These are phyloP conservation scores for Chimonanthus praecox DNA, from an alignment of 164 flowering plant genomes.

Conservation along the genomic window DNA sequence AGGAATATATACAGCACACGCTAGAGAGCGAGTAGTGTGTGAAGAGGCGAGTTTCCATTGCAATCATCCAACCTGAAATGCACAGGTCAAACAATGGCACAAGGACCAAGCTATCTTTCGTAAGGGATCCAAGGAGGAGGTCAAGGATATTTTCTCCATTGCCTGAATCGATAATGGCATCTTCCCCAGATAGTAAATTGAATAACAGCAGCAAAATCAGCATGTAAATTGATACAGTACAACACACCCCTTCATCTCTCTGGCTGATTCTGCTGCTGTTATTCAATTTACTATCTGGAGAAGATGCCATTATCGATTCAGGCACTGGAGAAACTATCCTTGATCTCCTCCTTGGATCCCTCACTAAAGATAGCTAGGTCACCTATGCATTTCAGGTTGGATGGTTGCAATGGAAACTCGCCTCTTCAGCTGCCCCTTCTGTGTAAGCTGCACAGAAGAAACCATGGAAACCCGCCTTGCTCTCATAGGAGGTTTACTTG, in stretches of 20 bases:
- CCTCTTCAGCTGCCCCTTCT: conserved; percentile 47
- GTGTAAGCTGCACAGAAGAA: conserved; percentile 30
- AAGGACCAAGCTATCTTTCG: conserved; percentile 34
- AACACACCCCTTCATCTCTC: no score
- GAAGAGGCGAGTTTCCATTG: conserved; percentile 67
- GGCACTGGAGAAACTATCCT: conserved; percentile 50
- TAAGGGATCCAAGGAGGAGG: conserved; percentile 44
- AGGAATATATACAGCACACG: no score
- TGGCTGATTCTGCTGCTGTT: conserved; percentile 19
- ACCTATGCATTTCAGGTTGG: conserved; percentile 25
- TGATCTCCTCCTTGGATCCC: conserved; percentile 49
- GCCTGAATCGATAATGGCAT: conserved; percentile 19
- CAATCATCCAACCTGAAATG: conserved; percentile 38
- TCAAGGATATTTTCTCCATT: conserved; percentile 57
- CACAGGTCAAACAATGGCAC: conserved; percentile 2
- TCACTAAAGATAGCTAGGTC: conserved; percentile 39
- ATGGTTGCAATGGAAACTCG: conserved; percentile 68
- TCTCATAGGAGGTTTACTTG: conserved; percentile 24
- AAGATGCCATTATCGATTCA: conserved; percentile 19
- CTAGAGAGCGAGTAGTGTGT: conserved; percentile 5
- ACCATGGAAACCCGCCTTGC: conserved; percentile 62
- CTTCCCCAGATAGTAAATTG: conserved; percentile 39
- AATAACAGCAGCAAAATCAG: conserved; percentile 20
- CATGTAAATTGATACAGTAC: no score
- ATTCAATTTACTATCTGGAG: conserved; percentile 34